Base-by-base conservation (phyloP, 768 basidiomycete genomes). In the Termitomyces bulborhizus region DNA sequence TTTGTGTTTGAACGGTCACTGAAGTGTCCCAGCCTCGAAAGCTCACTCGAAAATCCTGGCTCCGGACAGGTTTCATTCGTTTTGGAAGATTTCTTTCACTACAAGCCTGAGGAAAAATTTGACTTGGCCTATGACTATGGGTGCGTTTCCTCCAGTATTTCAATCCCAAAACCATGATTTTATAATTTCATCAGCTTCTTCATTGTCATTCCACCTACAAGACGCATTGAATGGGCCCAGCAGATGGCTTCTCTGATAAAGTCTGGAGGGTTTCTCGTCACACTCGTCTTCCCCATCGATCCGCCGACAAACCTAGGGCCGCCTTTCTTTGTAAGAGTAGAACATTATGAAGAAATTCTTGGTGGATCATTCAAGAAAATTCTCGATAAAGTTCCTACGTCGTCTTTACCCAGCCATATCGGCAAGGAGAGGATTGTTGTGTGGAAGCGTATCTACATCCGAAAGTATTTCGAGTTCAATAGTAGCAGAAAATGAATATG, bases 71-170 rank as follows among this genome's bases (percentile, higher is more conserved):
- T 75, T 5, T 60, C 57, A 2, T 78, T 82, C 62, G 60, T 71
- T 36, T 55, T 63, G 4, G 65, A 63, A 1, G 80, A 86, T 64
- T 89, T 86, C 68, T 88, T 87, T 69, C 57, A 63, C 3, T 72
- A 79, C 48, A 57, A 64, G n/a, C 36, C 32, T 0, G 64, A 65
- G 0, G 69, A 74, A 37, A 63, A 61, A 4, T 85, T 80, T 58
- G 80, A 83, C 56, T 64, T 88, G 16, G 70, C 85, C 5, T 84
- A 82, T 61, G 87, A 88, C 64, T 85, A 85, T 65, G 86, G 85
- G 80, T 77, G 52, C 36, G 71, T 63, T 24, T 34, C 16, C 24
- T 27, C 7, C 41, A 9, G 11, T 5, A 4, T 9, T 3, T 7
- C 16, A 4, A 12, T 21, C 32, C n/a, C 9, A 13, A n/a, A 21